Conservation (phyloP, 805 yeast genomes). For the Schwanniomyces polymorphus region DNA sequence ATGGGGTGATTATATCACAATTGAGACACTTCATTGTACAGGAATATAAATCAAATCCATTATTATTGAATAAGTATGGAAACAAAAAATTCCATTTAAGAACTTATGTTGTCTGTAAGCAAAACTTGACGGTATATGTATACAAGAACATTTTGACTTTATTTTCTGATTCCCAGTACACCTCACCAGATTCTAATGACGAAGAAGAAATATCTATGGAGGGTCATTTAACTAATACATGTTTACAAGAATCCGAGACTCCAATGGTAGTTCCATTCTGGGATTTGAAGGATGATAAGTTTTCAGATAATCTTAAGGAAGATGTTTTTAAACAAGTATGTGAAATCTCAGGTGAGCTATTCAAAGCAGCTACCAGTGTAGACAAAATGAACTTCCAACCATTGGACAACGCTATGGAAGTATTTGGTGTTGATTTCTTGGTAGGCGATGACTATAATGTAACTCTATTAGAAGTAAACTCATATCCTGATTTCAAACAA, state of each 20-base stretch:
- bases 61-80: conserved; percentile 59
- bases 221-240: conserved; percentile 92
- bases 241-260: conserved; percentile 64
- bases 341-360: conserved; percentile 65
- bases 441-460: conserved; percentile 59
- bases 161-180: conserved; percentile 64
- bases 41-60: conserved; percentile 69
- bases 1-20: conserved; percentile 81
- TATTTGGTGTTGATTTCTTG: conserved; percentile 86
- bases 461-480: conserved; percentile 77
- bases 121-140: conserved; percentile 76
- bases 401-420: conserved; percentile 75
- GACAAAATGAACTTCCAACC: conserved; percentile 88
- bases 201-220: conserved; percentile 41
- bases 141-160: conserved; percentile 78
- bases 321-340: conserved; percentile 56
- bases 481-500: conserved; percentile 96
- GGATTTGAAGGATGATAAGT: conserved; percentile 45
- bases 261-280: conserved; percentile 67
- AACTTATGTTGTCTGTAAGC: conserved; percentile 74
- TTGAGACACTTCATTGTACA: conserved; percentile 90
- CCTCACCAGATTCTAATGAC: conserved; percentile 24
- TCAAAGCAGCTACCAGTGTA: conserved; percentile 75
- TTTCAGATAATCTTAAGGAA: conserved; percentile 27
- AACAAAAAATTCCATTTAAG: conserved; percentile 86